Evolutionary conservation across 148 eudicot species (phyloP).

Genomic region (Rhododendron vialii): DNA sequence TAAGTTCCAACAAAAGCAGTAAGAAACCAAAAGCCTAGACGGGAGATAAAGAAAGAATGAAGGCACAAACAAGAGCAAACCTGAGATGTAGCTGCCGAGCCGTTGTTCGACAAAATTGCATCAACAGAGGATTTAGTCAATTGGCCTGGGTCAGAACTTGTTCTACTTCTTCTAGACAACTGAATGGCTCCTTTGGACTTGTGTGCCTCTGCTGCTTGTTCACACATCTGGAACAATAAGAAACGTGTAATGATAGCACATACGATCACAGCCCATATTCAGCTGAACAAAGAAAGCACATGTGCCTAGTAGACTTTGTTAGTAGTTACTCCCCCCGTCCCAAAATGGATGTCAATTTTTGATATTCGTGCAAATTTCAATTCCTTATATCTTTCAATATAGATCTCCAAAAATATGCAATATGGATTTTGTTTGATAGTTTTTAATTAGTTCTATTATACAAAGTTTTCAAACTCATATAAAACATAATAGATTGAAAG

Average conservation of each 20-base stretch:
- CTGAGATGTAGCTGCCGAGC: constrained; percentile 51
- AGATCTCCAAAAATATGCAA: too few relatives aligned
- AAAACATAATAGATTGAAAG: too few relatives aligned
- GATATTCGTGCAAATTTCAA: too few relatives aligned
- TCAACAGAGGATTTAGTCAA: constrained; percentile 78
- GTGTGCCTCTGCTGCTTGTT: constrained; percentile 98
- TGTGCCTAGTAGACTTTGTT: neutral
- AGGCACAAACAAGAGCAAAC: constrained; percentile 25
- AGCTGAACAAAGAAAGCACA: neutral
- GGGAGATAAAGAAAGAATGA: neutral
- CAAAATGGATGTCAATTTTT: too few relatives aligned
- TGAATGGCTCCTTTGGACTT: constrained; percentile 77
- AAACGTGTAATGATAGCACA: neutral
- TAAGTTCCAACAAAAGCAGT: neutral
- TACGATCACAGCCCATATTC: neutral
- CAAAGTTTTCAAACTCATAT: too few relatives aligned
- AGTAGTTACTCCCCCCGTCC: neutral
- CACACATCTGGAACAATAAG: constrained; percentile 71
- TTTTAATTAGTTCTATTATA: too few relatives aligned
- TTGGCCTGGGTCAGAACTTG: constrained; percentile 59
- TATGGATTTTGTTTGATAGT: too few relatives aligned
- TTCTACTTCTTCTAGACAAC: constrained; percentile 68
- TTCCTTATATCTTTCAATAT: too few relatives aligned
- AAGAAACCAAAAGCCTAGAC: neutral
- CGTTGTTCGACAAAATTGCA: constrained; percentile 60